Base-by-base conservation (phyloP, 768 basidiomycete genomes). In the Kwoniella sp. region DNA sequence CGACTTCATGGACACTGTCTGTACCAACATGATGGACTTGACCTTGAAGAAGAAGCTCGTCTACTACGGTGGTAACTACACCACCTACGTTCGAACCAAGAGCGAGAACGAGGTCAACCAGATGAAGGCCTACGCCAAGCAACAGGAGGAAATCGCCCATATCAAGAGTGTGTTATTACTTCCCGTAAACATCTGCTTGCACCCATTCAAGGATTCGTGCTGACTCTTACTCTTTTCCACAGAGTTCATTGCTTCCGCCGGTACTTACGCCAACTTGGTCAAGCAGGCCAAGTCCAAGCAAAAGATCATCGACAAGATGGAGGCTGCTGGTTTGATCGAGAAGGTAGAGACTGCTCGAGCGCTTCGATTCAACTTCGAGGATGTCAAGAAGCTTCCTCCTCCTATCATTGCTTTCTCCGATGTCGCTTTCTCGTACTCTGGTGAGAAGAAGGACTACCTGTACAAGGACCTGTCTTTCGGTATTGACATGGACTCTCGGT, bases 221-320 rank as follows among this genome's bases (percentile, higher is more conserved):
- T 70, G 54, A 61, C 27, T n/a, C 15, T 33, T 2, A 26, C 9
- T n/a, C 27, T 40, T 7, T 25, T 4, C 37, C 36, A 6, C 88
- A 82, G 92, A 79, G 77, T 97, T 97, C 86, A 98, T 98, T 71
- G 92, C 96, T 7, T 94, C 92, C n/a, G 95, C 95, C 36, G 95
- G 95, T 86, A 99, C 95, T 36, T 99, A 98, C 79, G 96, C 95
- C 71, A 99, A 99, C 81, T 86, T 99, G 70, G 95, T 99, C 74
- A 91, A 89, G 76, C 95, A 99, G 81, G 95, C 95, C 71, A 97
- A 99, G 83, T 97, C 94, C 55, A 99, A 99, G 81, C 95, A 99
- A 82, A 99, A 99, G 86, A 98, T 99, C 68, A 95, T 99, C 82
- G 95, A 99, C 85, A 99, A 99, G 86, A 99, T 99, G 95, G 96